A percentile compares a stretch with the other conserved stretches of the same genome.
Conservation (phyloP, 2,329 filamentous ascomycete genomes). For the Talaromyces sp. region DNA sequence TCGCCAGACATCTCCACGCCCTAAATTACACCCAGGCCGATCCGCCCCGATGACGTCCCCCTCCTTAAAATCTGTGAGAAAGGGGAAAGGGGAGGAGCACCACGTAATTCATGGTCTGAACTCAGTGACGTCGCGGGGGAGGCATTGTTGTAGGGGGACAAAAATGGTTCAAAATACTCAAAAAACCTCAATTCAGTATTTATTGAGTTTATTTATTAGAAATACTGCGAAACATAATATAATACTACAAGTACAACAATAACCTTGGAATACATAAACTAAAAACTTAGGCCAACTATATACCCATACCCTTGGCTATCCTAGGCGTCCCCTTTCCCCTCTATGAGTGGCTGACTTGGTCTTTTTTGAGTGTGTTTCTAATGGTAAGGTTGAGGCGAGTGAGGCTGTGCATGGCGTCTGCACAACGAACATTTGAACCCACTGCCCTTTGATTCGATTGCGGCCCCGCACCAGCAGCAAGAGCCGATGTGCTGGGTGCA, state of each 20-base stretch:
- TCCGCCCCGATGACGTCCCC: conserved; percentile 21
- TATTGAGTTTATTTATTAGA: too few species aligned
- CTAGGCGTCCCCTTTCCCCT: neutral
- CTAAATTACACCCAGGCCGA: conserved; percentile 7
- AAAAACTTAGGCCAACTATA: neutral
- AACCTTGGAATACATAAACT: neutral
- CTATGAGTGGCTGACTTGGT: neutral
- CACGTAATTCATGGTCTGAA: neutral
- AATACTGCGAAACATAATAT: neutral
- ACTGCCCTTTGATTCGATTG: conserved; percentile 23
- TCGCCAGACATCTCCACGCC: conserved; percentile 2
- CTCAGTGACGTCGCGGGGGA: conserved; percentile 21
- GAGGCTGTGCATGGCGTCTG: conserved; percentile 35
- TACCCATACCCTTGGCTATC: neutral
- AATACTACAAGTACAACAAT: neutral
- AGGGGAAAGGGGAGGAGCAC: neutral
- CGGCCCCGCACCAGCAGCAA: conserved; percentile 27
- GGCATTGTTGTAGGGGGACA: too few species aligned
- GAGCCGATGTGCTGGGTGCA: conserved; percentile 25
- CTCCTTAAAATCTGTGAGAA: neutral
- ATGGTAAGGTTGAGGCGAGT: conserved; percentile 11
- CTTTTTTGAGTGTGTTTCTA: neutral
- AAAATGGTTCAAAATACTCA: too few species aligned
- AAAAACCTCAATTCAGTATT: too few species aligned
- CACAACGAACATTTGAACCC: conserved; percentile 6